Percentiles rank a stretch among this genome's conserved stretches.
Evolutionary conservation across 257 asterid genomes (phyloP).

Genomic region (Primulina huaijiensis): DNA sequence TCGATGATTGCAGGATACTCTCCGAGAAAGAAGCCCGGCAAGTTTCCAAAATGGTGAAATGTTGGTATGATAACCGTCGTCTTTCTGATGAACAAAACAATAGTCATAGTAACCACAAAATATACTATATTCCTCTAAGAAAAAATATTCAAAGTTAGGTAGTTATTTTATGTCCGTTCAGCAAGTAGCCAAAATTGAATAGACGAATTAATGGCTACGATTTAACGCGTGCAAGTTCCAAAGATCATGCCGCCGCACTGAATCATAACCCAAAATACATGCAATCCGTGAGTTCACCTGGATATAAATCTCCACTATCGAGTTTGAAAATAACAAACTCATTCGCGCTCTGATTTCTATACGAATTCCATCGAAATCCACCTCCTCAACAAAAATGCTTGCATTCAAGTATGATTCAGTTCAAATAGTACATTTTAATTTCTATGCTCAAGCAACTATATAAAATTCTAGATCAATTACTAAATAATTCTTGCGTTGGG

Average conservation of each 20-base stretch:
- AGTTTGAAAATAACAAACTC: constrained; percentile 32
- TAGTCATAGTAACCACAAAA: too few relatives aligned
- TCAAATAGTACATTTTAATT: background rate
- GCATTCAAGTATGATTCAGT: constrained; percentile 61
- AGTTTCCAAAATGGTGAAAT: too few relatives aligned
- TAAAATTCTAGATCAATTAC: constrained; percentile 6
- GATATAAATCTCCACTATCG: constrained; percentile 19
- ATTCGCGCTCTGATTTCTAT: constrained; percentile 31
- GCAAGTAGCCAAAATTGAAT: too few relatives aligned
- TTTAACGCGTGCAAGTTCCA: background rate
- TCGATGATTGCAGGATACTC: too few relatives aligned
- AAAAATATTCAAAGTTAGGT: too few relatives aligned
- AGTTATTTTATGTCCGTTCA: too few relatives aligned
- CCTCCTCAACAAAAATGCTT: constrained; percentile 42
- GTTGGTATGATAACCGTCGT: too few relatives aligned
- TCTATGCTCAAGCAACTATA: background rate
- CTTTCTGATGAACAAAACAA: too few relatives aligned
- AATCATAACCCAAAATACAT: constrained; percentile 31
- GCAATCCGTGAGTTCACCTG: constrained; percentile 30
- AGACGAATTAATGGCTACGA: background rate
- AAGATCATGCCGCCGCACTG: background rate
- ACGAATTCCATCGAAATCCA: constrained; percentile 12
- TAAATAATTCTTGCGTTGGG: constrained; percentile 5
- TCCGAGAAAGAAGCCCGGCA: too few relatives aligned
- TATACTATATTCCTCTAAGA: too few relatives aligned